Evolutionary conservation across 1,284 basidiomycete genomes (phyloP).

Genomic region (Coniophora puteana): DNA sequence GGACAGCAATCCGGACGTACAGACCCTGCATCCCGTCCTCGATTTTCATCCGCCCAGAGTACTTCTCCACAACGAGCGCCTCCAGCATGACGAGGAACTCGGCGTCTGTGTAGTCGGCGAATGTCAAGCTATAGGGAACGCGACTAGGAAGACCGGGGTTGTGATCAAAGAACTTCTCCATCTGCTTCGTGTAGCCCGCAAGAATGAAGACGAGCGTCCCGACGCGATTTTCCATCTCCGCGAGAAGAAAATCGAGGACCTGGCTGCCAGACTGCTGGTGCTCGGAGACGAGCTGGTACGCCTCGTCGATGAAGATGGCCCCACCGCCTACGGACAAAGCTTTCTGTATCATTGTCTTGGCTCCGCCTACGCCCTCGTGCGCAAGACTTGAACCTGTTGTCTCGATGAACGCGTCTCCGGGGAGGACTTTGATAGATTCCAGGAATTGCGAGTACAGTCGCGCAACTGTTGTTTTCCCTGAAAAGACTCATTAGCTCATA

Average conservation of each 20-base stretch:
- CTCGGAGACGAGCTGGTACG: constrained; percentile 55
- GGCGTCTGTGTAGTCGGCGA: constrained; percentile 55
- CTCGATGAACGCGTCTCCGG: constrained; percentile 52
- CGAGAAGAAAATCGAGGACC: constrained; percentile 63
- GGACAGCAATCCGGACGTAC: constrained; percentile 51
- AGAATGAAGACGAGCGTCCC: constrained; percentile 67
- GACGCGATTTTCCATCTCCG: constrained; percentile 68
- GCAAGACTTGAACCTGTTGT: constrained; percentile 58
- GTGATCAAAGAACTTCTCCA: constrained; percentile 74
- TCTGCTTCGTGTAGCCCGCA: constrained; percentile 64
- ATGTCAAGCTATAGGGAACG: constrained; percentile 56
- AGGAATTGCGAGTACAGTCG: constrained; percentile 60
- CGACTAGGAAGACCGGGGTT: constrained; percentile 65
- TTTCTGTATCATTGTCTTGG: constrained; percentile 46
- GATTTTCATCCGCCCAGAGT: constrained; percentile 45
- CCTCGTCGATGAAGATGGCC: constrained; percentile 63
- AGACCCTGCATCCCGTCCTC: constrained; percentile 53
- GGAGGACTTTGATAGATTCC: constrained; percentile 48
- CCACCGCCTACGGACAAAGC: constrained; percentile 54
- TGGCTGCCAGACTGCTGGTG: constrained; percentile 44
- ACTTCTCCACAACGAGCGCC: constrained; percentile 42
- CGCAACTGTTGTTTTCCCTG: constrained; percentile 70
- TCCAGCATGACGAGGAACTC: constrained; percentile 54
- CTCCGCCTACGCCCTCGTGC: constrained; percentile 49
- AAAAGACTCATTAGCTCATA: neutral